Evolutionary conservation across 1,284 basidiomycete species (phyloP), one percentile per base, ranked within the genome.

Genomic region (Stygiomarasmius scandens): DNA sequence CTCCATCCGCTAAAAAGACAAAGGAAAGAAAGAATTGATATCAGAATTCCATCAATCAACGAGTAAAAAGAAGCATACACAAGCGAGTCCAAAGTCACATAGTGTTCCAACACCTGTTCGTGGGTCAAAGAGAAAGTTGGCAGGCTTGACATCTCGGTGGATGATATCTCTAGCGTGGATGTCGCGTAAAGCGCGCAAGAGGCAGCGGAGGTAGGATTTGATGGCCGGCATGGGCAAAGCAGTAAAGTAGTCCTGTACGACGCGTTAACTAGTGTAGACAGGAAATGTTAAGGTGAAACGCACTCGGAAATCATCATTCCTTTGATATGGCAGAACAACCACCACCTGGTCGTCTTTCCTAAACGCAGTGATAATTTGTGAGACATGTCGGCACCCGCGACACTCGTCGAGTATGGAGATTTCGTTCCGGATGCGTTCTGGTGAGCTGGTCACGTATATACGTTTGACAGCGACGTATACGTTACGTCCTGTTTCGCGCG

Each of bases 81-180:
- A 93, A 8, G 95, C 95, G 2, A 99, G 81, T 22, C 96, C 96
- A 73, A 98, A 98, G 73, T 99, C 96, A 64, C 95, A 96, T 9
- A 99, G 76, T 0, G 92, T 93, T 10, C 97, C 96, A 5, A 88
- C 78, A 1, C 91, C 90, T 3, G 88, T 90, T 46, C 83, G 83
- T 29, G 93, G 89, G 71, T 99, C 93, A 71, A 93, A 99, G 32
- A 99, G 82, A 69, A 99, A 99, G 73, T 99, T 99, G 60, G 96
- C 96, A 16, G 96, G 97, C 70, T 99, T 99, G 67, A 99, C 93
- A 72, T 99, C 96, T 36, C 96, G 93, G 74, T 99, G 96, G 51
- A 99, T 92, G 67, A 99, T 91, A 6, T 84, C 86, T 50, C 93
- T 81, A n/a, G 85, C 76, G 70, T 99, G 97, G 22, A 94, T 90